Evolutionary conservation across 768 basidiomycete genomes (phyloP).

Genomic region (Candolleomyces efflorescens): DNA sequence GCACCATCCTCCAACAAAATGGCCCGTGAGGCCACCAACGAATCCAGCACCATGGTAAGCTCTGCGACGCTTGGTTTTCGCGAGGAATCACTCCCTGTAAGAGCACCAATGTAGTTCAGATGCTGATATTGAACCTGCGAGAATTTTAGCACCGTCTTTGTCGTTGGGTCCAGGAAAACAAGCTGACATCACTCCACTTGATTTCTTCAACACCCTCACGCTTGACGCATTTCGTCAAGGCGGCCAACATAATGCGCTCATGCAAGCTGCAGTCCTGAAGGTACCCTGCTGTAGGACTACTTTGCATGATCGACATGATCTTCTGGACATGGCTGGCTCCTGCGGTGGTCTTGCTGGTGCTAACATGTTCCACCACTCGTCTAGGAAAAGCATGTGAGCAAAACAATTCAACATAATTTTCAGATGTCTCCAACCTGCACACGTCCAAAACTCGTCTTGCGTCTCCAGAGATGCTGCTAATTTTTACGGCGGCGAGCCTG

Average conservation of each 20-base stretch:
- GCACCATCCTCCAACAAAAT: constrained; percentile 67
- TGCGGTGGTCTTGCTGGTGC: constrained; percentile 46
- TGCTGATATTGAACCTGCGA: constrained; percentile 73
- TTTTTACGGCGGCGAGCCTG: constrained; percentile 74
- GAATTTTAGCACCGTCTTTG: not conserved
- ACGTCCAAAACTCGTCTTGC: constrained; percentile 91
- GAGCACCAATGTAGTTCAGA: constrained; percentile 58
- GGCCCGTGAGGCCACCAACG: constrained; percentile 73
- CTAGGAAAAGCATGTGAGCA: constrained; percentile 27
- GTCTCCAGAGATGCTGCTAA: constrained; percentile 82
- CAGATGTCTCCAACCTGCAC: constrained; percentile 55
- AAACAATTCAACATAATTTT: not conserved
- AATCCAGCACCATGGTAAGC: constrained; percentile 66
- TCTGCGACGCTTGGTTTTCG: constrained; percentile 60
- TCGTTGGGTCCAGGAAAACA: not conserved
- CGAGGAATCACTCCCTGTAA: constrained; percentile 56
- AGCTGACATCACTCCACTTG: constrained; percentile 71
- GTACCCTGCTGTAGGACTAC: constrained; percentile 84
- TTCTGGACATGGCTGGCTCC: constrained; percentile 68
- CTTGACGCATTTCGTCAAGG: constrained; percentile 76
- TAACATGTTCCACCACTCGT: constrained; percentile 80
- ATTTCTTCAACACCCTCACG: constrained; percentile 87
- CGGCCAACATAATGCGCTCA: constrained; percentile 83
- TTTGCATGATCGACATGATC: constrained; percentile 84
- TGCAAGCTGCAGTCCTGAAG: constrained; percentile 81